Base-by-base conservation (phyloP, 768 basidiomycete genomes). In the Boletus barrowsii region DNA sequence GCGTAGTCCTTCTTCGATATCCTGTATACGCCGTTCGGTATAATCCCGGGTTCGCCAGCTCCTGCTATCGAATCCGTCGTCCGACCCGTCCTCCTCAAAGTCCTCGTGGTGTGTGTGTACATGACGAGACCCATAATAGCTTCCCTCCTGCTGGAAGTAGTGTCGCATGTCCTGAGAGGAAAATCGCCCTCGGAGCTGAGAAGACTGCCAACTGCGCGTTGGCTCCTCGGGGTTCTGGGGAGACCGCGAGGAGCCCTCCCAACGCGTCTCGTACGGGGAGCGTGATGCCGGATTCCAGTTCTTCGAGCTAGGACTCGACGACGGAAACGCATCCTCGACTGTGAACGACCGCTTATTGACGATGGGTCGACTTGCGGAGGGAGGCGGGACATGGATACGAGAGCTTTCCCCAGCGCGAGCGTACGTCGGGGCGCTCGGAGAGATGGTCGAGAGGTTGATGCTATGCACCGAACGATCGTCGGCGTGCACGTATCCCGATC, bases 321-420 rank as follows among this genome's bases (percentile, higher is more conserved):
- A 40, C 2, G 62, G 37, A 22, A 63, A 65, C 4, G 52, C 10
- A 22, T 69, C 64, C 3, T 71, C 71, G 46, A 61, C 33, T 10
- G 65, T 66, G 51, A 67, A 63, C 4, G 70, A 68, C 35, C 49
- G 57, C 46, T 68, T 73, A 52, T 51, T 61, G 43, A 53, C 60
- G 58, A 71, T 73, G 6, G 69, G 70, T 36, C 71, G 56, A 40
- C 66, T 71, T 13, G 71, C 69, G 4, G 69, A 68, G 0, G 69
- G 60, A 3, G 69, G 56, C 0, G 68, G 63, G 30, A 30, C 36
- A 15, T 67, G 56, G 4, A 55, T 44, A 13, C 65, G 63, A 2
- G 68, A 51, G 32, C 4, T 47, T 6, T 59, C 54, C 10, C 42
- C 52, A 15, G 56, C 18, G 3, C 63, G 62, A 7, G 57, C 10